A percentile compares a stretch with the other conserved stretches of the same genome.
Conservation (phyloP, 2,329 filamentous ascomycete genomes). For the Hymenoscyphus salicellus region DNA sequence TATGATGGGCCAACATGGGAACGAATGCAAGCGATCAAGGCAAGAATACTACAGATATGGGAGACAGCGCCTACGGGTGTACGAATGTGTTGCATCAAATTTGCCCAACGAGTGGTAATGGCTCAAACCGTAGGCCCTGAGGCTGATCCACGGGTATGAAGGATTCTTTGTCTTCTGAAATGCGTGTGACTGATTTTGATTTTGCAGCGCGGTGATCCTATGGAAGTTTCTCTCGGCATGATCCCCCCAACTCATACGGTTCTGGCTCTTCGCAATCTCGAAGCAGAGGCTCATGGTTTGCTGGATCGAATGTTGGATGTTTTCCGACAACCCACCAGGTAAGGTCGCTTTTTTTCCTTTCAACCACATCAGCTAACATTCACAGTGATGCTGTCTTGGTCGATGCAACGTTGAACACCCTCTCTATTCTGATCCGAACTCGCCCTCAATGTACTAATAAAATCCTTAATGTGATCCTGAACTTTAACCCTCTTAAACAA, state of each 20-base stretch:
- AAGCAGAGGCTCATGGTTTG: slow-evolving; percentile 88
- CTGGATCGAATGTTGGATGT: slow-evolving; percentile 82
- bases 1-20: slow-evolving; percentile 82
- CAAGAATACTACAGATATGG: slow-evolving; percentile 84
- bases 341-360: slow-evolving; percentile 8
- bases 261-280: slow-evolving; percentile 74
- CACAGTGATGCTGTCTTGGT: slow-evolving; percentile 79
- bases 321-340: slow-evolving; percentile 84
- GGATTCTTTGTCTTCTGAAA: slow-evolving; percentile 12
- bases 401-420: slow-evolving; percentile 85
- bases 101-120: slow-evolving; percentile 87
- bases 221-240: slow-evolving; percentile 82
- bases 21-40: slow-evolving; percentile 83
- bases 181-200: slow-evolving; percentile 17
- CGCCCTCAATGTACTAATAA: slow-evolving; percentile 79
- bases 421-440: slow-evolving; percentile 78
- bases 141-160: slow-evolving; percentile 74
- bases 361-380: neutral
- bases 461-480: slow-evolving; percentile 79
- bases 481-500: slow-evolving; percentile 86
- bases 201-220: slow-evolving; percentile 63
- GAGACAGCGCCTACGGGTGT: slow-evolving; percentile 73
- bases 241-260: slow-evolving; percentile 80
- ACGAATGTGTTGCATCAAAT: slow-evolving; percentile 94
- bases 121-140: slow-evolving; percentile 84